phyloP scores from a whole-genome alignment of 2,329 filamentous ascomycete species.

The Venturia carpophila region DNA sequence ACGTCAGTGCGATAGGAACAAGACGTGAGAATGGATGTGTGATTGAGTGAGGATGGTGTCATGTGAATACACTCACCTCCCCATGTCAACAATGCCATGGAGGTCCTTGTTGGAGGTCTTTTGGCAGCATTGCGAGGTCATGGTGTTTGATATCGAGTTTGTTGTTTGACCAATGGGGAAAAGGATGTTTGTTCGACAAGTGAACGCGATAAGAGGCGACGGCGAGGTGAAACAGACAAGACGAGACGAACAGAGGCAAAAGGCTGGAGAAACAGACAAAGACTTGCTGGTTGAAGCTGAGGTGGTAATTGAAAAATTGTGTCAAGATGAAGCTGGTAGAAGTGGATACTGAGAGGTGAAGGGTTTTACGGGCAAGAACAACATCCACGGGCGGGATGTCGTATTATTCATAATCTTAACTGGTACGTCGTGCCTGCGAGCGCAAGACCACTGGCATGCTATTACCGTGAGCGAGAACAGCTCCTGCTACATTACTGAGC shows the following conservation, averaged over 20 bases:
- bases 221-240: not conserved
- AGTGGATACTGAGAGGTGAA: constrained; percentile 8
- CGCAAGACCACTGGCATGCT: not conserved
- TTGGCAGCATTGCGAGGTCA: not conserved
- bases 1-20: not conserved
- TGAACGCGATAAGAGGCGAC: not conserved
- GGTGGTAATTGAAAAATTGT: not conserved
- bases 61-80: constrained; percentile 17
- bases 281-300: not conserved
- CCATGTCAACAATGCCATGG: constrained; percentile 22
- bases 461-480: not conserved
- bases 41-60: not conserved
- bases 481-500: not conserved
- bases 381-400: not conserved
- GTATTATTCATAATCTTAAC: not conserved
- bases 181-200: not conserved
- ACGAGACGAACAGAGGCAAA: not conserved
- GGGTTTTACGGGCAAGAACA: not conserved
- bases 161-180: not conserved
- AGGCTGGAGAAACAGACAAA: not conserved
- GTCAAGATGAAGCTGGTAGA: not conserved
- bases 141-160: not conserved
- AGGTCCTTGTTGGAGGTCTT: constrained; percentile 7
- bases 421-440: not conserved
- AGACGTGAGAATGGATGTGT: not conserved